Evolutionary conservation across 208 protist genomes (phyloP), one percentile per base, ranked within the genome.

Genomic region (Crithidia sp.): DNA sequence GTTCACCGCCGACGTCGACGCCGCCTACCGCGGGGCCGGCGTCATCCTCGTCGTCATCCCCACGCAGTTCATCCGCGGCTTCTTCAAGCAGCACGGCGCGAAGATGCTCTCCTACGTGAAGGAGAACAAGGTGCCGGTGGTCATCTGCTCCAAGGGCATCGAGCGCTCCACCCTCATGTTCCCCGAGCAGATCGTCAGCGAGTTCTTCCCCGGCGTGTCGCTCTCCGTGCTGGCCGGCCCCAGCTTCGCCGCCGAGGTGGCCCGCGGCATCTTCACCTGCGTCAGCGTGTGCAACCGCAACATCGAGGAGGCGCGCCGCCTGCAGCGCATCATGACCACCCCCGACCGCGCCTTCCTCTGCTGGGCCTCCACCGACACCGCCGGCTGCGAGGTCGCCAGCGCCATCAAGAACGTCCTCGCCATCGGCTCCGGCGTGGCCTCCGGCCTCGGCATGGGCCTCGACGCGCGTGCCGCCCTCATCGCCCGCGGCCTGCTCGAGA

Each of bases 331-430:
- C 52, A 81, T 98, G 67, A 92, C 85, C 17, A 88, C 83, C 10
- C 58, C 72, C 17, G 83, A 94, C 69, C 79, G 74, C 58, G 76
- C 76, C 58, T 97, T 98, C 74, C 80, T 91, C 56, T 92, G 87
- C 72, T 97, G 91, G 78, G 81, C 91, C 40, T 84, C 86, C 10
- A 90, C 87, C 56, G 95, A 98, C 74, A 84, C 77, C 14, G 76
- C 94, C 47, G 95, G 95, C 17, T 93, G 88, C 52, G 93, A 98
- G 82, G 85, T 97, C 37, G 82, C 89, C 57, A 95, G 93, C 74
- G 92, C 95, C n/a, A 60, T 97, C 40, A 96, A 97, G 82, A 97
- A 97, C 82, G 93, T 98, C 28, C 77, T 97, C 57, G 90, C 89
- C 65, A 96, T 96, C 76, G 90, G 86, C 50, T 94, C 92, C 28